Evolutionary conservation across 805 yeast genomes (phyloP).

Genomic region (Starmerella stigmatis): DNA sequence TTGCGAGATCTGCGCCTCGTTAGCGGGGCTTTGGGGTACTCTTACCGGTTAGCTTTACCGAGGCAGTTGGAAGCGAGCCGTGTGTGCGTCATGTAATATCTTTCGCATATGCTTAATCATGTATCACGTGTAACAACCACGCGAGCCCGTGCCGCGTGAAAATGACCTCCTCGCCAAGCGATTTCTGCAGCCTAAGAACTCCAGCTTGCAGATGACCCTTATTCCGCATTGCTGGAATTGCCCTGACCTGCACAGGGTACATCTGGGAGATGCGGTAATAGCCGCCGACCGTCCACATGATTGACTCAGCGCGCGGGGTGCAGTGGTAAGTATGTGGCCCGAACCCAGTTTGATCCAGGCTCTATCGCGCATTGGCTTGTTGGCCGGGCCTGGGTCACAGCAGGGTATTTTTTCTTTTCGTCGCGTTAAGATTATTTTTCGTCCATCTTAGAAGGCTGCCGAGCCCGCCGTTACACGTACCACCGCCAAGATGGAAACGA

Average conservation of each 20-base stretch:
- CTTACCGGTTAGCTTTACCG: too few species aligned
- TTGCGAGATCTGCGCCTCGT: too few species aligned
- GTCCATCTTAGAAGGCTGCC: not conserved
- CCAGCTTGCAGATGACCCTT: not conserved
- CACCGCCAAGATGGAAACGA: slow-evolving; percentile 27
- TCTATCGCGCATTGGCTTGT: slow-evolving; percentile 1
- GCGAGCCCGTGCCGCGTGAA: not conserved
- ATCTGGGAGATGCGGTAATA: not conserved
- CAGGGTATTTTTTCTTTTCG: too few species aligned
- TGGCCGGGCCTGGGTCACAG: not conserved
- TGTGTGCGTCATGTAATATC: too few species aligned
- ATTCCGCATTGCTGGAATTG: not conserved
- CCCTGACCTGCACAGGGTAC: not conserved
- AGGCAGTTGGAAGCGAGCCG: too few species aligned
- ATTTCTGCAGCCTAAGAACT: not conserved
- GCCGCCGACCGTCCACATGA: not conserved
- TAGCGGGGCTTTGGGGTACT: too few species aligned
- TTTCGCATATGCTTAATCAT: too few species aligned
- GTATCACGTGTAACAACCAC: not conserved
- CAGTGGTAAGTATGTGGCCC: not conserved
- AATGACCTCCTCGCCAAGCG: not conserved
- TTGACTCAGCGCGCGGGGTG: slow-evolving; percentile 5
- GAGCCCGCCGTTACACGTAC: not conserved
- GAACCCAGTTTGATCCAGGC: not conserved
- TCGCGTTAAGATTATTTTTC: too few species aligned